Conservation (phyloP, 179 eudicot genomes). For the Spergularia azorica region DNA sequence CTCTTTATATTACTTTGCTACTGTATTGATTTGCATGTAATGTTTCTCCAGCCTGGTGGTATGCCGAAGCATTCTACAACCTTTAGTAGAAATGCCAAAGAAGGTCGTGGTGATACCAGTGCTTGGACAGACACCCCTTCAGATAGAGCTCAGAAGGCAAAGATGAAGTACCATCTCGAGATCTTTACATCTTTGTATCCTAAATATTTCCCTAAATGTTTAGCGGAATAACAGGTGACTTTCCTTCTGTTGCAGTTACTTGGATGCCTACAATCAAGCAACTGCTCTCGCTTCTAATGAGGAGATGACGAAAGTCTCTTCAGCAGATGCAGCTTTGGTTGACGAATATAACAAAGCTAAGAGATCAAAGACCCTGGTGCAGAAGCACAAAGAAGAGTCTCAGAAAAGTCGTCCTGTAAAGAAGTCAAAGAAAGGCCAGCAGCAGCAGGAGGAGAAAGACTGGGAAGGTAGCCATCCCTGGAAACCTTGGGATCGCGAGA, state of each 20-base stretch:
- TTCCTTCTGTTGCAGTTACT: constrained; percentile 50
- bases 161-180: constrained; percentile 60
- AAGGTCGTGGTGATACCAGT: constrained; percentile 97
- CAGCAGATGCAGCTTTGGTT: constrained; percentile 66
- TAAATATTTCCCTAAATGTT: background rate
- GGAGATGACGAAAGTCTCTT: constrained; percentile 43
- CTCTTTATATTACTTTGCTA: too few species aligned
- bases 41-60: constrained; percentile 69
- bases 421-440: constrained; percentile 52
- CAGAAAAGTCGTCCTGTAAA: constrained; percentile 48
- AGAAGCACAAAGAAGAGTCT: constrained; percentile 71
- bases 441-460: constrained; percentile 44
- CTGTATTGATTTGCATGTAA: background rate
- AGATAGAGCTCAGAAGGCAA: constrained; percentile 84
- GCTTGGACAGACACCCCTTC: constrained; percentile 90
- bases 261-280: constrained; percentile 85
- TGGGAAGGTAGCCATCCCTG: constrained; percentile 95
- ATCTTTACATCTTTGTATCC: background rate
- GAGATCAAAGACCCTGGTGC: constrained; percentile 77
- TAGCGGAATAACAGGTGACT: background rate
- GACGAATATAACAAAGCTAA: constrained; percentile 83
- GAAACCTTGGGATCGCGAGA: constrained; percentile 99
- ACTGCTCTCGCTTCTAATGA: constrained; percentile 77
- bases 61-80: constrained; percentile 68
- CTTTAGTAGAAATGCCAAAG: constrained; percentile 67